Evolutionary conservation across 1,284 basidiomycete species (phyloP).

Genomic region (Trametes hirsuta): DNA sequence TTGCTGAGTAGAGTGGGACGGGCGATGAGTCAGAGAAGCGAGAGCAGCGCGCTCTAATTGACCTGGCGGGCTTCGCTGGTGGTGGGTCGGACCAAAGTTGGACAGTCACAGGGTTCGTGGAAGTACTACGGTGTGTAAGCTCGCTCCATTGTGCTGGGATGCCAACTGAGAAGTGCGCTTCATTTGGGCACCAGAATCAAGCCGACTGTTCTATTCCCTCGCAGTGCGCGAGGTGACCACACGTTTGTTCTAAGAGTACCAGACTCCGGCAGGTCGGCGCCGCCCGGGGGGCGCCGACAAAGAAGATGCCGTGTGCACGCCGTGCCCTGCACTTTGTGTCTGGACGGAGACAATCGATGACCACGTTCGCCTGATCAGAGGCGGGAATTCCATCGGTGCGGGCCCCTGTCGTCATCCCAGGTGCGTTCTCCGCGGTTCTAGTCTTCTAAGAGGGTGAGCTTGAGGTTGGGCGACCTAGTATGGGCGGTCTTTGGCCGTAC

Average conservation of each 20-base stretch:
- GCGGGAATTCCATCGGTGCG: not conserved
- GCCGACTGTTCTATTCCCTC: not conserved
- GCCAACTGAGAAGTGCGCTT: constrained; percentile 1
- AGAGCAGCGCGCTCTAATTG: not conserved
- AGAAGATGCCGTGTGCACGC: not conserved
- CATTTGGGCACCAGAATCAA: constrained; percentile 1
- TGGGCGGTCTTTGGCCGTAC: not conserved
- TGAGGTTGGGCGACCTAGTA: not conserved
- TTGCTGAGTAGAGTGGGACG: not conserved
- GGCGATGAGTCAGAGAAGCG: constrained; percentile 4
- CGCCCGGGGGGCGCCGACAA: not conserved
- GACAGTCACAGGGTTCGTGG: not conserved
- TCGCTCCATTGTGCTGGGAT: constrained; percentile 3
- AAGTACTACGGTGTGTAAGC: constrained; percentile 3
- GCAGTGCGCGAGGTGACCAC: not conserved
- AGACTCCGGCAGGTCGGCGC: constrained; percentile 9
- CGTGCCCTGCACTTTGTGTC: not conserved
- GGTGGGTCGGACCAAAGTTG: not conserved
- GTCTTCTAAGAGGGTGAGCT: not conserved
- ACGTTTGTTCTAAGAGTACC: constrained; percentile 4
- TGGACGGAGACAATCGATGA: not conserved
- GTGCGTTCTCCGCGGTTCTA: not conserved
- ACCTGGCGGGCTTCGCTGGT: not conserved
- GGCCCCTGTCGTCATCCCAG: constrained; percentile 11
- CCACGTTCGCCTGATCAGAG: not conserved